phyloP scores from a whole-genome alignment of 2,329 filamentous ascomycete genomes.

The Shiraia sp. region DNA sequence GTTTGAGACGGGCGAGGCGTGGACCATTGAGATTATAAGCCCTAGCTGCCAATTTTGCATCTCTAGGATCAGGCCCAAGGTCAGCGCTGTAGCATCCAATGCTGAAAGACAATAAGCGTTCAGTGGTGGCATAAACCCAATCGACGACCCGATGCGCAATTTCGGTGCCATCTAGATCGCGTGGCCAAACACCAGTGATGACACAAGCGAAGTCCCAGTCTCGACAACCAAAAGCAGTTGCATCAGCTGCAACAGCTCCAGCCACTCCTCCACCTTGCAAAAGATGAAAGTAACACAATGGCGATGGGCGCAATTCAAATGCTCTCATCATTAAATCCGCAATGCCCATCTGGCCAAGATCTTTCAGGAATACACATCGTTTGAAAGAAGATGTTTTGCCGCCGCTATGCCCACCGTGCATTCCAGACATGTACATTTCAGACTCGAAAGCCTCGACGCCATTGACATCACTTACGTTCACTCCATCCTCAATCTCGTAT shows the following conservation, averaged over 20 bases:
- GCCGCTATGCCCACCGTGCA: conserved; percentile 62
- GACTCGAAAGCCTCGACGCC: conserved; percentile 58
- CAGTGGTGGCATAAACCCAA: conserved; percentile 62
- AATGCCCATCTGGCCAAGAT: conserved; percentile 46
- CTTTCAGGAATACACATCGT: conserved; percentile 63
- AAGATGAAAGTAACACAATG: conserved; percentile 65
- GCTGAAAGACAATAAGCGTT: conserved; percentile 54
- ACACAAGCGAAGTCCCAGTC: conserved; percentile 68
- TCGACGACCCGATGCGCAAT: conserved; percentile 43
- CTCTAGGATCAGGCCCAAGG: conserved; percentile 65
- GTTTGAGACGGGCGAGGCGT: conserved; percentile 59
- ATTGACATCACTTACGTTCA: conserved; percentile 48
- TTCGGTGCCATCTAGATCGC: conserved; percentile 55
- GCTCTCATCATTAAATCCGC: conserved; percentile 49
- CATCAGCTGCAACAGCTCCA: conserved; percentile 48
- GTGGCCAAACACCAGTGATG: conserved; percentile 64
- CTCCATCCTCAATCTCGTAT: conserved; percentile 40
- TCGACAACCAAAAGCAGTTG: conserved; percentile 65
- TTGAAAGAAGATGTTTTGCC: conserved; percentile 68
- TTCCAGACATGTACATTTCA: conserved; percentile 63
- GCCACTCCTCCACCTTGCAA: conserved; percentile 62
- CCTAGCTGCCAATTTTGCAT: conserved; percentile 53
- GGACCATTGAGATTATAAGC: conserved; percentile 62
- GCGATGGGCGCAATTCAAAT: conserved; percentile 54
- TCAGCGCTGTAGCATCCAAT: conserved; percentile 63